These are phyloP conservation scores for Paxillus ammoniavirescens DNA, from an alignment of 768 basidiomycete species.

Conservation along the genomic window DNA sequence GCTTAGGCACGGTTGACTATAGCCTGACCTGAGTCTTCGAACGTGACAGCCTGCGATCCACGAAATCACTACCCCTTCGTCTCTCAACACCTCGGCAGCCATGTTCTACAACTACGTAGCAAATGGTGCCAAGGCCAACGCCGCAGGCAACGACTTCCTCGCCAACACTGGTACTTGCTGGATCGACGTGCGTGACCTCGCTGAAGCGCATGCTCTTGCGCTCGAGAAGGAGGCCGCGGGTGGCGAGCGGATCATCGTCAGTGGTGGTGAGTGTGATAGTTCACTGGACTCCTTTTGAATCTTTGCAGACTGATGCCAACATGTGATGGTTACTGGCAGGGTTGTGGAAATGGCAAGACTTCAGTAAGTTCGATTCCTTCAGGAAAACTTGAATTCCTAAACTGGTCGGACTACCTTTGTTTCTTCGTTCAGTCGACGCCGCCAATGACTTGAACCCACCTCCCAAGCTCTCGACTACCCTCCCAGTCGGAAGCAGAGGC, in stretches of 20 bases:
- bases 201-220: constrained; percentile 50
- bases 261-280: constrained; percentile 24
- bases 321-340: constrained; percentile 7
- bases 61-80: constrained; percentile 31
- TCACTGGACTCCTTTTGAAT: no score
- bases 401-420: background rate
- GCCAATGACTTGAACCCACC: constrained; percentile 34
- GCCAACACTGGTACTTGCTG: constrained; percentile 31
- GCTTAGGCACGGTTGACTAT: background rate
- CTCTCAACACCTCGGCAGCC: constrained; percentile 41
- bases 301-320: background rate
- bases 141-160: constrained; percentile 24
- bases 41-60: constrained; percentile 41
- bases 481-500: constrained; percentile 36
- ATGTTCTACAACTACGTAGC: constrained; percentile 35
- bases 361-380: constrained; percentile 16
- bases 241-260: constrained; percentile 56
- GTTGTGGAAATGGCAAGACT: constrained; percentile 31
- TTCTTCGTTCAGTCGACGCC: constrained; percentile 30
- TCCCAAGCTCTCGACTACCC: constrained; percentile 26
- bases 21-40: background rate
- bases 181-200: constrained; percentile 57
- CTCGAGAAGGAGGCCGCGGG: constrained; percentile 51
- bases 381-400: background rate
- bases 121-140: constrained; percentile 15